Evolutionary conservation across 2,329 filamentous ascomycete genomes (phyloP), one percentile per base, ranked within the genome.

Genomic region (Cladophialophora chaetospira): DNA sequence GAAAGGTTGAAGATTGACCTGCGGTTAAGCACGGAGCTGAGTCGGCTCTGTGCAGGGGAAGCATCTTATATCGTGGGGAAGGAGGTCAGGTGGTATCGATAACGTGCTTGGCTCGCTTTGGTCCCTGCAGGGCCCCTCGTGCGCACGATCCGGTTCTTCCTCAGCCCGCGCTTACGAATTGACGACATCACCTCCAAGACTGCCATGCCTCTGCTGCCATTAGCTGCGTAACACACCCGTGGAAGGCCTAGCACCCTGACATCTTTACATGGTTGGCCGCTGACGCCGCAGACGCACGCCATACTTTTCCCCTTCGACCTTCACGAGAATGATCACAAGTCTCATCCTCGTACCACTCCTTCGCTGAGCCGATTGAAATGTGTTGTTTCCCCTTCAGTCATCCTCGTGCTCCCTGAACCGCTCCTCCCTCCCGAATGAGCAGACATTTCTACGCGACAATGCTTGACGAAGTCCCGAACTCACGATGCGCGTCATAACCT

Each of bases 401-500:
- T 53, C 44, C 23, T 13, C 5, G 8, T 40, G 19, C 48, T 35
- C 42, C 11, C 28, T 54, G 13, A 9, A 26, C n/a, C 13, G 38
- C 44, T 1, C 21, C 15, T 26, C 26, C 38, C 35, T 5, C 35
- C 36, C 28, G 35, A 15, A 40, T 23, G 43, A 53, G 17, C 31
- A 17, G 35, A 13, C 10, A 11, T 47, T 31, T 33, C n/a, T 33
- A 45, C 29, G 44, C 49, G 58, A 58, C 40, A 40, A 61, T 61
- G 58, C 38, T 42, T 33, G 11, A 53, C 47, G 33, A 44, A 3
- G 21, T 25, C 29, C 11, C 5, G 21, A 10, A 9, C n/a, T 49
- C 46, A 62, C 15, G 11, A 62, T 62, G 60, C 53, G 57, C 21
- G 29, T 53, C 28, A 31, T 57, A 21, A 44, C 23, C 48, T 15